phyloP scores from a whole-genome alignment of 2,329 filamentous ascomycete genomes.

The Nemania serpens region DNA sequence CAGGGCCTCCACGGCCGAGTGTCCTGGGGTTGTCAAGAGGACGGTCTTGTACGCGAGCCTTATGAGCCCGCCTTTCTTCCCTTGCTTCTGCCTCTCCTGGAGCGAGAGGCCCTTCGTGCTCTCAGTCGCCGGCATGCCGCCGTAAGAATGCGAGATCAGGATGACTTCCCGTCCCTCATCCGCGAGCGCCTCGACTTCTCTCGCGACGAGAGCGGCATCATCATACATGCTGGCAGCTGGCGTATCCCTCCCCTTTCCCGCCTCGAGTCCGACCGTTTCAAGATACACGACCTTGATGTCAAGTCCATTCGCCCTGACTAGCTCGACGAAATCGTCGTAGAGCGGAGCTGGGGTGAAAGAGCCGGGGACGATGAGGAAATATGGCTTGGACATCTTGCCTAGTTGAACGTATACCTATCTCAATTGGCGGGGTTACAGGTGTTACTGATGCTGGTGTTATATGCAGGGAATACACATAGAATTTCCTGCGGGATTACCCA shows the following conservation, averaged over 20 bases:
- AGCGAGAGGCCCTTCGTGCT: conserved; percentile 43
- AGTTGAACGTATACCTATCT: not conserved
- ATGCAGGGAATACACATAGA: no score
- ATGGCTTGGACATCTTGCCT: conserved; percentile 31
- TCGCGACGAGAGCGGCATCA: conserved; percentile 42
- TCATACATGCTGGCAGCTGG: conserved; percentile 39
- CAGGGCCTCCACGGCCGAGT: conserved; percentile 23
- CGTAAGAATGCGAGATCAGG: conserved; percentile 37
- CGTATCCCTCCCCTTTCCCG: conserved; percentile 6
- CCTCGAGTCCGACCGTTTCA: conserved; percentile 23
- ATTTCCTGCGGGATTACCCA: no score
- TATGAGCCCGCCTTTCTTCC: conserved; percentile 46
- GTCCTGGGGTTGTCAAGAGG: conserved; percentile 34
- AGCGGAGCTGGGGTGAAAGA: conserved; percentile 28
- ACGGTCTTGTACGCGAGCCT: conserved; percentile 41
- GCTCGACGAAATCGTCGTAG: conserved; percentile 28
- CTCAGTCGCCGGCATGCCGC: conserved; percentile 37
- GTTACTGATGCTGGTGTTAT: no score
- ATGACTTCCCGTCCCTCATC: conserved; percentile 37
- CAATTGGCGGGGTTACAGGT: not conserved
- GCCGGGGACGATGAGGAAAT: conserved; percentile 31
- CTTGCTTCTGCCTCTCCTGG: conserved; percentile 39
- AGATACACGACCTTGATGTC: conserved; percentile 32
- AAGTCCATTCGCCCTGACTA: conserved; percentile 28
- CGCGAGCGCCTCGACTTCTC: conserved; percentile 43